phyloP scores from a whole-genome alignment of 805 yeast species.

The Ogataea haglerorum region DNA sequence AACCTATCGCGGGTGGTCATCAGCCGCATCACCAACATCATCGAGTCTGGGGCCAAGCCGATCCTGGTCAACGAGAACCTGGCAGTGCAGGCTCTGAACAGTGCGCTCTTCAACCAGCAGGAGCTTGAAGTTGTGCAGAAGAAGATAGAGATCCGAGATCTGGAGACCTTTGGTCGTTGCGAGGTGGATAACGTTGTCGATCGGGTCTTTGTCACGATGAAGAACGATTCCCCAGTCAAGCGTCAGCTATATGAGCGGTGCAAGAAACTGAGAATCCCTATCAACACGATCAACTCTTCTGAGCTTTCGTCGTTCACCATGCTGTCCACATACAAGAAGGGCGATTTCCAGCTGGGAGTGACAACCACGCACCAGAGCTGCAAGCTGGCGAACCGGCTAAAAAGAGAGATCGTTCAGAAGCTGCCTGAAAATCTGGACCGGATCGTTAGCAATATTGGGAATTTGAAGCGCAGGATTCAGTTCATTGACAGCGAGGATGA shows the following conservation, averaged over 20 bases:
- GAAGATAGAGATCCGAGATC: constrained; percentile 39
- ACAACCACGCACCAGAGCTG: constrained; percentile 91
- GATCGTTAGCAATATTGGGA: constrained; percentile 67
- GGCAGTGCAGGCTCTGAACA: constrained; percentile 14
- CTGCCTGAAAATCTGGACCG: constrained; percentile 70
- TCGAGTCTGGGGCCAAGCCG: constrained; percentile 56
- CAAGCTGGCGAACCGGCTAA: constrained; percentile 74
- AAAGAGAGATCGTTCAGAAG: constrained; percentile 62
- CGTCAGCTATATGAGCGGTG: constrained; percentile 49
- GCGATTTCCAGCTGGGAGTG: constrained; percentile 76
- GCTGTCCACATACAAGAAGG: constrained; percentile 66
- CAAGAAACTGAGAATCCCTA: constrained; percentile 65
- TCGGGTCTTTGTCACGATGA: constrained; percentile 62
- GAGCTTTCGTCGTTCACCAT: constrained; percentile 72
- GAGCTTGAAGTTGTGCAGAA: constrained; percentile 24
- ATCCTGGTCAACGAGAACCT: constrained; percentile 40
- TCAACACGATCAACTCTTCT: constrained; percentile 74
- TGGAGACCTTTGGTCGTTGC: constrained; percentile 56
- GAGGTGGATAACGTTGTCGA: constrained; percentile 69
- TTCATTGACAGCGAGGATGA: constrained; percentile 44
- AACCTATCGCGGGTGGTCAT: constrained; percentile 36
- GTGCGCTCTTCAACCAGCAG: constrained; percentile 14
- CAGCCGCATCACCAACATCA: constrained; percentile 44
- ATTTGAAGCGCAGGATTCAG: constrained; percentile 53
- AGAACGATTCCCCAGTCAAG: constrained; percentile 30